Conservation (phyloP, 352 stramenopile genomes). For the Globisporangium middletonii region DNA sequence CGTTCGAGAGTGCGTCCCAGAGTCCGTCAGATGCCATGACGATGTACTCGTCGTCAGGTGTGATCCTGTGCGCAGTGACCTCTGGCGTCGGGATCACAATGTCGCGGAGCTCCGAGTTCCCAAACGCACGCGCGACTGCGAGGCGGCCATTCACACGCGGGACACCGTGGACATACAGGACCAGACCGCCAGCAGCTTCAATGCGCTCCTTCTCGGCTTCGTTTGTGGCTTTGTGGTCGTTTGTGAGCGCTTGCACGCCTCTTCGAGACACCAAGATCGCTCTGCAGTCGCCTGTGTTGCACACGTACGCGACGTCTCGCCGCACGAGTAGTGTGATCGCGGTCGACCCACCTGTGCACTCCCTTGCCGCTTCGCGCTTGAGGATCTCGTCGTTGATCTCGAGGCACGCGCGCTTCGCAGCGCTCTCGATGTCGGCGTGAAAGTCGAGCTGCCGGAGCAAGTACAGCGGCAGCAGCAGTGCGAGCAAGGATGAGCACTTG, state of each 20-base stretch:
- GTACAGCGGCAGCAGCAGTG: constrained; percentile 64
- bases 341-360: constrained; percentile 57
- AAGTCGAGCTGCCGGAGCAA: constrained; percentile 53
- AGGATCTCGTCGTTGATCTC: constrained; percentile 71
- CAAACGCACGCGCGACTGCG: constrained; percentile 64
- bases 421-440: constrained; percentile 27
- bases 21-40: constrained; percentile 71
- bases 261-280: constrained; percentile 49
- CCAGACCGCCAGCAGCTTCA: constrained; percentile 58
- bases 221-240: constrained; percentile 72
- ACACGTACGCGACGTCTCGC: constrained; percentile 36
- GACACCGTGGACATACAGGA: constrained; percentile 72
- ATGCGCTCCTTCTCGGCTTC: constrained; percentile 59
- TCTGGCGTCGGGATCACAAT: constrained; percentile 62
- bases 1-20: constrained; percentile 71
- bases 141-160: constrained; percentile 64
- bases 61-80: constrained; percentile 43
- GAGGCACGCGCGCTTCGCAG: constrained; percentile 36
- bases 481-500: constrained; percentile 50
- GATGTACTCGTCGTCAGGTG: constrained; percentile 62
- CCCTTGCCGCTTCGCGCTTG: constrained; percentile 31
- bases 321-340: constrained; percentile 58
- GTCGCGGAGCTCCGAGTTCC: constrained; percentile 52
- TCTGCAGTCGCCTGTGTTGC: constrained; percentile 77
- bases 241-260: constrained; percentile 44